These are phyloP conservation scores for Yueomyces sp. DNA, from an alignment of 1,139 yeast species.

Conservation along the genomic window DNA sequence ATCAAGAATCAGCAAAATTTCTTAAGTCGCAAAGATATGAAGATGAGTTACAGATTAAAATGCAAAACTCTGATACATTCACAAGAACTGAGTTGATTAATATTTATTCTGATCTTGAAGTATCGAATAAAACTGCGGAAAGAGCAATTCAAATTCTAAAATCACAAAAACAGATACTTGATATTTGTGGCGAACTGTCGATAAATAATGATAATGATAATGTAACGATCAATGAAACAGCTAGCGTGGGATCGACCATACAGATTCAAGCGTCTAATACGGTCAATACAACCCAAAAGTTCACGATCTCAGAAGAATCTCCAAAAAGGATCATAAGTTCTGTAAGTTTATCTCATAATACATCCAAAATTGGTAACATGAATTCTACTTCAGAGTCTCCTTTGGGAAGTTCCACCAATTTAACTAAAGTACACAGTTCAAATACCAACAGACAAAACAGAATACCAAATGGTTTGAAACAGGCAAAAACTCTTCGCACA, in stretches of 20 bases:
- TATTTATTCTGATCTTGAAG: slow-evolving; percentile 18
- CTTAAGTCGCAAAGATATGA: slow-evolving; percentile 17
- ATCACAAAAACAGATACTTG: slow-evolving; percentile 5
- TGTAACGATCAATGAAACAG: neutral
- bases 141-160: slow-evolving; percentile 19
- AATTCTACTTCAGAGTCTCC: no score
- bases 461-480: neutral
- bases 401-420: no score
- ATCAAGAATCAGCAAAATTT: slow-evolving; percentile 18
- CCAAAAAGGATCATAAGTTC: no score
- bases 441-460: no score
- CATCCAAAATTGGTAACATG: no score
- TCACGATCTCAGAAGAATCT: no score
- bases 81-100: slow-evolving; percentile 19
- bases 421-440: no score
- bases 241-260: neutral
- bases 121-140: slow-evolving; percentile 16
- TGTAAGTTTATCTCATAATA: no score
- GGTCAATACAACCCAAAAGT: no score
- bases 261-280: no score
- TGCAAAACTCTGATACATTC: slow-evolving; percentile 10
- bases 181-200: no score
- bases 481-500: neutral
- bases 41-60: slow-evolving; percentile 13
- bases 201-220: neutral